A percentile compares a stretch with the other conserved stretches of the same genome.
These are phyloP conservation scores for Tylopilus sp. DNA, from an alignment of 768 basidiomycete species.

Conservation along the genomic window DNA sequence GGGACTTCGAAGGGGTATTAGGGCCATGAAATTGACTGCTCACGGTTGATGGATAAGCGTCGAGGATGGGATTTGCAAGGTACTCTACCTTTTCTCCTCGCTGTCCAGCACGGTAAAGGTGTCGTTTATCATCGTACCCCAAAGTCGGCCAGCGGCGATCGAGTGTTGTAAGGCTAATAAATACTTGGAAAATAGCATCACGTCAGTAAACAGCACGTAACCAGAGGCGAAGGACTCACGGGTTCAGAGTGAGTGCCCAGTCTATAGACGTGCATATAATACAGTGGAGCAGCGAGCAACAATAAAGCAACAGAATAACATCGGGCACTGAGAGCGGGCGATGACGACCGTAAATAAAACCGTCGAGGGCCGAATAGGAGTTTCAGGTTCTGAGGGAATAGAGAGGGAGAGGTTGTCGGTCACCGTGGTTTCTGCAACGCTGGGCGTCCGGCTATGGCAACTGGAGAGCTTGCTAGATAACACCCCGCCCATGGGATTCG, in stretches of 20 bases:
- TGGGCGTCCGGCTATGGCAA: too few species aligned
- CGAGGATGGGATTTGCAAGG: background rate
- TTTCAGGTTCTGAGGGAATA: slow-evolving; percentile 37
- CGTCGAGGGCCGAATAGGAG: slow-evolving; percentile 38
- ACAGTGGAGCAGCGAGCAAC: slow-evolving; percentile 36
- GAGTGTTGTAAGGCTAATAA: slow-evolving; percentile 64
- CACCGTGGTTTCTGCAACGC: too few species aligned
- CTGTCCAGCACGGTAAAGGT: slow-evolving; percentile 61
- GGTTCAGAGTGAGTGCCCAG: slow-evolving; percentile 31
- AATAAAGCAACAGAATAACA: slow-evolving; percentile 40
- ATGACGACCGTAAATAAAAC: slow-evolving; percentile 37
- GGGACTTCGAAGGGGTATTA: too few species aligned
- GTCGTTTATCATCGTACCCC: slow-evolving; percentile 70
- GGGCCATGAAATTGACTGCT: slow-evolving; percentile 39
- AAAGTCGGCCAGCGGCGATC: too few species aligned
- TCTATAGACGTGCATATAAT: too few species aligned
- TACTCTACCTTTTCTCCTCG: slow-evolving; percentile 61
- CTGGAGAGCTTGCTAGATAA: too few species aligned
- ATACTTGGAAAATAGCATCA: slow-evolving; percentile 42
- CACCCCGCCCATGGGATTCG: too few species aligned
- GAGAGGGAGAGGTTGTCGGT: too few species aligned
- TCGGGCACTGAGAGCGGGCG: slow-evolving; percentile 42
- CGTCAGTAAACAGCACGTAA: background rate
- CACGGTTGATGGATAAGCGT: too few species aligned
- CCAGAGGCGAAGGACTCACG: too few species aligned